Conservation (phyloP, 139 green algal genomes). For the Chlorokybus atmophyticus region DNA sequence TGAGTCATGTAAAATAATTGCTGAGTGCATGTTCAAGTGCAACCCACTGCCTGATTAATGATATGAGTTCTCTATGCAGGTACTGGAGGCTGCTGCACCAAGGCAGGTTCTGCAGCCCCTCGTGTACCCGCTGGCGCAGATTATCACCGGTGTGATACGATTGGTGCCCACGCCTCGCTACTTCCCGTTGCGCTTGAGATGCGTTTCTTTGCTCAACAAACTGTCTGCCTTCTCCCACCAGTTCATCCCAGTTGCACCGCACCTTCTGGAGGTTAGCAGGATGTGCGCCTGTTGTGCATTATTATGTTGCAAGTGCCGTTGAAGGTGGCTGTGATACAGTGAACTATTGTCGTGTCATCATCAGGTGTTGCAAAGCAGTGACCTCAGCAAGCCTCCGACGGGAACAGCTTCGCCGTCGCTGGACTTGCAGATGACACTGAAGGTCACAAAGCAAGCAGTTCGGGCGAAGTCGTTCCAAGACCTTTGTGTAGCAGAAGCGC, state of each 20-base stretch:
- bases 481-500: slow-evolving; percentile 53
- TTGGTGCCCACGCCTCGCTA: slow-evolving; percentile 78
- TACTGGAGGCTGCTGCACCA: too few species aligned
- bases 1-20: too few species aligned
- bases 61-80: too few species aligned
- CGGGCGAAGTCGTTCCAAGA: slow-evolving; percentile 51
- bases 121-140: slow-evolving; percentile 64
- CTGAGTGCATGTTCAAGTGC: too few species aligned
- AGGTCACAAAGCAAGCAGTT: slow-evolving; percentile 16
- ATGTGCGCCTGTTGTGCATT: background rate
- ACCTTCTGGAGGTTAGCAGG: slow-evolving; percentile 64
- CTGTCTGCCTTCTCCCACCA: slow-evolving; percentile 39
- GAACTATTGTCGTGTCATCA: too few species aligned
- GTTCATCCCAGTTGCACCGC: slow-evolving; percentile 61
- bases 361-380: too few species aligned
- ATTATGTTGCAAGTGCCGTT: background rate
- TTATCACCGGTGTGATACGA: slow-evolving; percentile 42
- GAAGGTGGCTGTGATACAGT: too few species aligned
- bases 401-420: too few species aligned
- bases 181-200: slow-evolving; percentile 73
- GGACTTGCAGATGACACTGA: slow-evolving; percentile 17
- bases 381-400: too few species aligned
- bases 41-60: too few species aligned
- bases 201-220: slow-evolving; percentile 39
- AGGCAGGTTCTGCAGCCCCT: slow-evolving; percentile 64